A percentile compares a stretch with the other conserved stretches of the same genome.
Conservation (phyloP, 2,329 filamentous ascomycete species). For the Pseudogymnoascus sp. region DNA sequence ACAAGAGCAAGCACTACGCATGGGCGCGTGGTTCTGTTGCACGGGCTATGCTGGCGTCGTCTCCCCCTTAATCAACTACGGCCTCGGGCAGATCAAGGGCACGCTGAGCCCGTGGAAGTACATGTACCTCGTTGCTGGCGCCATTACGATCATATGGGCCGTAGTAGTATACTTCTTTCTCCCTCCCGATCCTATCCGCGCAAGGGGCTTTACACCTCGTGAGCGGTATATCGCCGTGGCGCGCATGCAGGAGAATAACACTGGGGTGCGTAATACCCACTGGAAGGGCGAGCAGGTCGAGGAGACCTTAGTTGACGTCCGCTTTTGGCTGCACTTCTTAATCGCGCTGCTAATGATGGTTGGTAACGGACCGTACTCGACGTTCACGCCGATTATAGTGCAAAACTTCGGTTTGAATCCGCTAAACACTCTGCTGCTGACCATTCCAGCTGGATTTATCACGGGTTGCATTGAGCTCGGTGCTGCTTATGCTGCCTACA, state of each 20-base stretch:
- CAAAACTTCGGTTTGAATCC: too few species aligned
- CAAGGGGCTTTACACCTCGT: slow-evolving; percentile 25
- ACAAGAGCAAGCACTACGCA: slow-evolving; percentile 30
- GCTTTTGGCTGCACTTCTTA: too few species aligned
- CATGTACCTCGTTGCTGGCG: slow-evolving; percentile 31
- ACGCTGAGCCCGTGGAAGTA: slow-evolving; percentile 27
- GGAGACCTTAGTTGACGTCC: slow-evolving; percentile 29
- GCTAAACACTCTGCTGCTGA: too few species aligned
- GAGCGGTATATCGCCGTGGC: slow-evolving; percentile 23
- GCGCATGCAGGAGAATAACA: slow-evolving; percentile 25
- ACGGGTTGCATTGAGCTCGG: too few species aligned
- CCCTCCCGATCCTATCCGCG: slow-evolving; percentile 25
- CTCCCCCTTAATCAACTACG: slow-evolving; percentile 29
- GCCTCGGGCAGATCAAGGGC: slow-evolving; percentile 27
- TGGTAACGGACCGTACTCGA: too few species aligned
- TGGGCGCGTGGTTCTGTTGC: slow-evolving; percentile 32
- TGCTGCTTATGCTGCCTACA: too few species aligned
- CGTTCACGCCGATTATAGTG: too few species aligned
- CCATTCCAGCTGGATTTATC: too few species aligned
- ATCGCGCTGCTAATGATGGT: too few species aligned
- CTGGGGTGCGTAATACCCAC: slow-evolving; percentile 21
- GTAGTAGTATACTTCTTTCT: slow-evolving; percentile 23
- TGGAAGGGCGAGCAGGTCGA: slow-evolving; percentile 43
- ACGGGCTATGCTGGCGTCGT: slow-evolving; percentile 31
- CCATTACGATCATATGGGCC: slow-evolving; percentile 23